These are phyloP conservation scores for Komagataella populi DNA, from an alignment of 805 yeast genomes.

Conservation along the genomic window DNA sequence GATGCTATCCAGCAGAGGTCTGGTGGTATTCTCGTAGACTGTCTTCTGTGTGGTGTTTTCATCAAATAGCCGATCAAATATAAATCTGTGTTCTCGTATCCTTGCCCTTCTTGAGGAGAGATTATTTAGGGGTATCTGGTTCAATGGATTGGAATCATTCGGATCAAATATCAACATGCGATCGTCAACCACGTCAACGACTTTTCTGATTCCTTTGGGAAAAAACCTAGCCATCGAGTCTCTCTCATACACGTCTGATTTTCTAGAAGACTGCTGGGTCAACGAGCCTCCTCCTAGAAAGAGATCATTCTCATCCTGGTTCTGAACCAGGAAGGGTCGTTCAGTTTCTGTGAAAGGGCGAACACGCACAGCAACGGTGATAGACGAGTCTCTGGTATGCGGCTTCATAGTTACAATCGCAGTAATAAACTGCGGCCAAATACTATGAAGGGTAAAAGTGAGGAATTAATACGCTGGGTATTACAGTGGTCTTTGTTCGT, in stretches of 20 bases:
- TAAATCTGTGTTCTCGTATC: constrained; percentile 65
- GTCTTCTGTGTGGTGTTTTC: constrained; percentile 49
- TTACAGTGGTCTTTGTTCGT: neutral
- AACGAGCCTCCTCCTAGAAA: constrained; percentile 47
- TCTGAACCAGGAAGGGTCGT: constrained; percentile 24
- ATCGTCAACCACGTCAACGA: constrained; percentile 73
- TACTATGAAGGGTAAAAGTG: neutral
- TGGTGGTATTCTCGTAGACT: constrained; percentile 53
- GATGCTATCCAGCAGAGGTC: constrained; percentile 59
- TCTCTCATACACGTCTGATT: constrained; percentile 8
- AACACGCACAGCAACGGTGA: constrained; percentile 67
- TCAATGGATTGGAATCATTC: constrained; percentile 51
- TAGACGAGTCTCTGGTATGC: constrained; percentile 35
- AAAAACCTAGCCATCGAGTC: constrained; percentile 5
- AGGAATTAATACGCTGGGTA: neutral
- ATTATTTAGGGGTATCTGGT: constrained; percentile 21
- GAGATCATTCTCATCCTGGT: constrained; percentile 8
- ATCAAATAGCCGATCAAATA: constrained; percentile 72
- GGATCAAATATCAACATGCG: constrained; percentile 83
- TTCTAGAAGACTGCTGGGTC: neutral
- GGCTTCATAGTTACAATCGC: neutral
- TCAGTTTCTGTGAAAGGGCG: constrained; percentile 68
- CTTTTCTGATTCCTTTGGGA: constrained; percentile 48
- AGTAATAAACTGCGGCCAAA: neutral
- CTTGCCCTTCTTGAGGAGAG: constrained; percentile 19